These are phyloP conservation scores for Sporobolomyces roseus DNA, from an alignment of 768 basidiomycete species.

Conservation along the genomic window DNA sequence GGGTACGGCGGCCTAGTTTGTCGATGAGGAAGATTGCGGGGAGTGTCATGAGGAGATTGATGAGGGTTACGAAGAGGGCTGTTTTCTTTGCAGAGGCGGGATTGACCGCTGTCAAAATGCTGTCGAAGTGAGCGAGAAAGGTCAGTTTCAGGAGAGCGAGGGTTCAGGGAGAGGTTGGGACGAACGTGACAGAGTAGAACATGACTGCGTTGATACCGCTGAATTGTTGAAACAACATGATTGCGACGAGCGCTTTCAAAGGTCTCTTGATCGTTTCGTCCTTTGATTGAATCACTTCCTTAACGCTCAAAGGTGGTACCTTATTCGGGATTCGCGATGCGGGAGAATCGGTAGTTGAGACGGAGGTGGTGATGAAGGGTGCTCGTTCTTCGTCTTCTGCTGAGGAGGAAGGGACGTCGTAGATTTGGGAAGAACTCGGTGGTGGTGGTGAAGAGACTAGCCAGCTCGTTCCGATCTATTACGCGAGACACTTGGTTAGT, in stretches of 20 bases:
- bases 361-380: not conserved
- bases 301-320: not conserved
- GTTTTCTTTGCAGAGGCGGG: constrained; percentile 29
- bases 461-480: not conserved
- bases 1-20: constrained; percentile 46
- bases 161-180: not conserved
- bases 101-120: constrained; percentile 60
- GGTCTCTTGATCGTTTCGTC: constrained; percentile 55
- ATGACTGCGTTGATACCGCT: constrained; percentile 59
- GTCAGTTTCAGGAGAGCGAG: not conserved
- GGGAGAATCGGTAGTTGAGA: not conserved
- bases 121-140: constrained; percentile 47
- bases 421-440: not conserved
- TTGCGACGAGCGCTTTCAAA: constrained; percentile 63
- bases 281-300: constrained; percentile 8
- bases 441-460: not conserved
- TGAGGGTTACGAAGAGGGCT: constrained; percentile 37
- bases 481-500: not conserved
- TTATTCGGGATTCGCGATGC: not conserved
- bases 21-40: constrained; percentile 51
- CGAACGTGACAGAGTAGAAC: not conserved
- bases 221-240: constrained; percentile 73
- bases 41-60: constrained; percentile 53
- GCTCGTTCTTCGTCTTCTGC: constrained; percentile 29
- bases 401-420: not conserved